These are phyloP conservation scores for Phalaenopsis equestris DNA, from an alignment of 106 monocot genomes.

Conservation along the genomic window DNA sequence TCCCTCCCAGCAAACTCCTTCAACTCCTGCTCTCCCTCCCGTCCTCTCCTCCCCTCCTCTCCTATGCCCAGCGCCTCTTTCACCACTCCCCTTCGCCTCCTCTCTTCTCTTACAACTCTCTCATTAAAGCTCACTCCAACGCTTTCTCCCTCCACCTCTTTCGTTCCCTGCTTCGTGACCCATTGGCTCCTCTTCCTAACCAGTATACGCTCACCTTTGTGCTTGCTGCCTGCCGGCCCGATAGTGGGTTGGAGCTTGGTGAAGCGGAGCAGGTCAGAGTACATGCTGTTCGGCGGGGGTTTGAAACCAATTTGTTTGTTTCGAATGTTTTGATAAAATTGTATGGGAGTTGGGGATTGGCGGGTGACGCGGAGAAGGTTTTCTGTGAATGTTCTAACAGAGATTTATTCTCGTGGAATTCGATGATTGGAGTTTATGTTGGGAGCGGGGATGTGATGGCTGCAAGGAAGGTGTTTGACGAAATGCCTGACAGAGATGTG, in stretches of 20 bases:
- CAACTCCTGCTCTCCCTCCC: slow-evolving; percentile 33
- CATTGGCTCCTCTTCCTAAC: slow-evolving; percentile 20
- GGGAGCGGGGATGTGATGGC: slow-evolving; percentile 13
- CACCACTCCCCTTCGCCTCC: slow-evolving; percentile 18
- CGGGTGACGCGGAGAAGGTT: slow-evolving; percentile 24
- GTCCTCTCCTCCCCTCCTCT: slow-evolving; percentile 6
- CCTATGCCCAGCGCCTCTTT: slow-evolving; percentile 31
- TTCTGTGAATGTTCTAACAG: slow-evolving; percentile 19
- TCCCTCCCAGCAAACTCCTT: slow-evolving; percentile 23
- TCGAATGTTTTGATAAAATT: slow-evolving; percentile 30
- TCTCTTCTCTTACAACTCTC: slow-evolving; percentile 46
- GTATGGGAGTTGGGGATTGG: slow-evolving; percentile 26
- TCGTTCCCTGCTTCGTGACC: slow-evolving; percentile 22
- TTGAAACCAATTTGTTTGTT: slow-evolving; percentile 30
- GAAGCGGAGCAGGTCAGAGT: slow-evolving; percentile 35
- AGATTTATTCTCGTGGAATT: slow-evolving; percentile 48
- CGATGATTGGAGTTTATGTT: slow-evolving; percentile 25
- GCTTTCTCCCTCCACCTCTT: slow-evolving; percentile 26
- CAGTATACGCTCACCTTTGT: slow-evolving; percentile 42
- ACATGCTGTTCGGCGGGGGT: slow-evolving; percentile 24
- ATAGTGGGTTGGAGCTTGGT: neutral
- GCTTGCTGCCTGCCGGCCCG: slow-evolving; percentile 14
- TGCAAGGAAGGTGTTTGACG: slow-evolving; percentile 30
- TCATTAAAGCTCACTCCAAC: slow-evolving; percentile 26
- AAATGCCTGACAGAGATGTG: slow-evolving; percentile 36